Evolutionary conservation across 768 basidiomycete species (phyloP), one percentile per base, ranked within the genome.

Genomic region (Pholiota conissans): DNA sequence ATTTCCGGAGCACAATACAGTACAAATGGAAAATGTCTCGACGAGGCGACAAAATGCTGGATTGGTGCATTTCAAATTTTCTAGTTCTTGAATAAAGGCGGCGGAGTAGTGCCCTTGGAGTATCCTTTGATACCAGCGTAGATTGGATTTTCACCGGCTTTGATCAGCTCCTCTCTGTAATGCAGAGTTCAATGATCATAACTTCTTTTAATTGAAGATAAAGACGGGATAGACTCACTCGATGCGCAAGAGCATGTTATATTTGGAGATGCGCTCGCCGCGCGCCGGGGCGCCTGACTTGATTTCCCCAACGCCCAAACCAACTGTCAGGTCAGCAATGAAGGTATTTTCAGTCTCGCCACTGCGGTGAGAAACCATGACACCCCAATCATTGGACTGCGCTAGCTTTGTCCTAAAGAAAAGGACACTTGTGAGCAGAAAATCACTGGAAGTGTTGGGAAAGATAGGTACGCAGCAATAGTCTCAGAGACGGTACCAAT

Each of bases 401-500:
- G 95, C 74, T 67, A 99, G 92, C 75, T 98, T 95, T 58, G 95
- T 93, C 71, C 93, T 96, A 60, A 52, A 83, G n/a, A n/a, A n/a
- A n/a, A n/a, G n/a, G n/a, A n/a, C n/a, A n/a, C n/a, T n/a, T n/a
- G n/a, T n/a, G n/a, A n/a, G 60, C 5, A 13, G 30, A 55, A 8
- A 37, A 30, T 26, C 29, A 59, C 24, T 45, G 9, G 49, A 5
- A 53, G 35, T 37, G 56, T 57, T n/a, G n/a, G n/a, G n/a, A 13
- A 20, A 85, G 92, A 57, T 67, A 14, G 26, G 84, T 67, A 96
- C 93, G 96, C 96, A 74, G 97, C 93, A 77, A 99, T 97, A 24
- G 96, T 95, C 78, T 99, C 96, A 46, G 93, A 93, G 76, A 99
- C 94, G 62, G 95, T 95, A 67, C 97, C 97, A 71, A 98, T 98